Base-by-base conservation (phyloP, 805 yeast species). In the Kuraishia molischiana region DNA sequence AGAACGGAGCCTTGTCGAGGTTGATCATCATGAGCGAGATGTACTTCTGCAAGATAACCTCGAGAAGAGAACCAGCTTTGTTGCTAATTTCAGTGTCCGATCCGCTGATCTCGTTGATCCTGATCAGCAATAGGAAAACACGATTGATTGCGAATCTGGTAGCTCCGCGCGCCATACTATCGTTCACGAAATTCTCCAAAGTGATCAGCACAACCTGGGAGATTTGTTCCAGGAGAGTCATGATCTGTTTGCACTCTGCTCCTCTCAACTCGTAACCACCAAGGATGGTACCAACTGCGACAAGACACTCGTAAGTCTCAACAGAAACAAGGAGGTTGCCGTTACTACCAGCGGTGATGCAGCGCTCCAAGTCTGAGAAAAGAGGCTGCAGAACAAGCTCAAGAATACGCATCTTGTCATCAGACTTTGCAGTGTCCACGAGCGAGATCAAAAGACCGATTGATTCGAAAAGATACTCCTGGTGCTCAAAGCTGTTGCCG, bases 281-380 rank as follows among this genome's bases (percentile, higher is more conserved):
- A 3, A 87, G 81, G 50, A 89, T 70, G 0, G 96, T 85, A 33
- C 96, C 97, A 33, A 90, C 74, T 0, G 96, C 89, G 77, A 85
- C 75, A 35, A 92, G 61, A 24, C 79, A 71, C 54, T 90, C 97
- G 56, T 92, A 95, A 3, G 86, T 80, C 53, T 85, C 92, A 33
- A 85, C 58, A 2, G 80, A 68, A 24, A 70, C 50, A 31, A 67
- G 64, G 28, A 67, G 62, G 20, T 65, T 66, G 40, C 57, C 58
- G 15, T 47, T 52, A 4, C 59, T 53, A 3, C 53, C 48, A 24
- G 43, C 52, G 21, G 59, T 55, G 38, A 85, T 74, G 49, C 86
- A 77, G 18, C 63, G 62, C 53, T 86, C 89, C 45, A 89, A 63
- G 42, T 74, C 79, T 4, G 70, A 61, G 52, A 84, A 90, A 20